Evolutionary conservation across 345 rosid species (phyloP).

Genomic region (Populus simonii): DNA sequence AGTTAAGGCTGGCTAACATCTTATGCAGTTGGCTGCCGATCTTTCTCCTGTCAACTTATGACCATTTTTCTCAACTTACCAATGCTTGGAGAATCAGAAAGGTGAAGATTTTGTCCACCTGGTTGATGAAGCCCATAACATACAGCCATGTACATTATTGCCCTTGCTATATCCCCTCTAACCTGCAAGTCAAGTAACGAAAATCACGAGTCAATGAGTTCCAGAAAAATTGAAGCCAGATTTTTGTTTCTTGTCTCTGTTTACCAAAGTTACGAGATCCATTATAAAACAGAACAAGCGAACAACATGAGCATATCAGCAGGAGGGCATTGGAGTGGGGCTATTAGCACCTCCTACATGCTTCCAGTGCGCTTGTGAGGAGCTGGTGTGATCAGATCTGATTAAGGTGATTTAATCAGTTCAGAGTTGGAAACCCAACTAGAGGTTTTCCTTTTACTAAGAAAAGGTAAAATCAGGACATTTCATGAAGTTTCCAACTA

Average conservation of each 20-base stretch:
- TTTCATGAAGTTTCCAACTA: neutral
- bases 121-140: conserved; percentile 19
- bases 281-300: neutral
- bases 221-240: neutral
- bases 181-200: conserved; percentile 10
- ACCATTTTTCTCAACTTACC: conserved; percentile 12
- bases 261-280: neutral
- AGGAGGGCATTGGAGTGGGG: too few relatives aligned
- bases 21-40: neutral
- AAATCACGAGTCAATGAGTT: neutral
- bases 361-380: too few relatives aligned
- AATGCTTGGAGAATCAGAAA: conserved; percentile 19
- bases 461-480: neutral
- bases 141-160: conserved; percentile 22
- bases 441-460: neutral
- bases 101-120: conserved; percentile 19
- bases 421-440: neutral
- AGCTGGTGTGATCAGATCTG: too few relatives aligned
- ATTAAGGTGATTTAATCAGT: too few relatives aligned
- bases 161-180: conserved; percentile 24
- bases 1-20: neutral
- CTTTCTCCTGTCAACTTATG: neutral
- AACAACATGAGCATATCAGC: neutral
- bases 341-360: too few relatives aligned
- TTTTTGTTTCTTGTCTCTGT: neutral